A percentile compares a stretch with the other conserved stretches of the same genome.
phyloP scores from a whole-genome alignment of 2,329 filamentous ascomycete genomes.

The Aspergillus fructus region DNA sequence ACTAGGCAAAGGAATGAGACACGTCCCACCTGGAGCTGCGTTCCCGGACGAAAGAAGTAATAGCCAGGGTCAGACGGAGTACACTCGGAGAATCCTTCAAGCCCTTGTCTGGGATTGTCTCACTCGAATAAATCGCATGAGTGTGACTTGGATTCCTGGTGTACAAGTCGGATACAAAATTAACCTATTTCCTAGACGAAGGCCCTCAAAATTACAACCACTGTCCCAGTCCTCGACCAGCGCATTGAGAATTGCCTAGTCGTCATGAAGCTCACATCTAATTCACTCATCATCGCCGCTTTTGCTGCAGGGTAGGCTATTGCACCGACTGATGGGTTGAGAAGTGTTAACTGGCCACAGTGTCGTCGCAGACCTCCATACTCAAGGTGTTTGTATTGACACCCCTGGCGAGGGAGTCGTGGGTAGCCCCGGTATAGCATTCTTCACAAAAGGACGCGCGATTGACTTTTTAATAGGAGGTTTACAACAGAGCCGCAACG shows the following conservation, averaged over 20 bases:
- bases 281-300: not conserved
- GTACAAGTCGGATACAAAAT: no score
- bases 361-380: slow-evolving; percentile 17
- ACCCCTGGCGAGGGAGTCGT: slow-evolving; percentile 14
- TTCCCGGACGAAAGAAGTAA: no score
- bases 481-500: slow-evolving; percentile 17
- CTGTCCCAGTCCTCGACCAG: not conserved
- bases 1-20: no score
- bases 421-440: not conserved
- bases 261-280: not conserved
- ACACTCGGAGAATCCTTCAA: no score
- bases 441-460: not conserved
- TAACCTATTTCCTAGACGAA: no score
- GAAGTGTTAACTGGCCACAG: slow-evolving; percentile 5
- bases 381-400: slow-evolving; percentile 15
- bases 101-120: no score
- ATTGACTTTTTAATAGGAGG: slow-evolving; percentile 7
- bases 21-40: no score
- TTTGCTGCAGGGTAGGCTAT: not conserved
- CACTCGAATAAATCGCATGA: no score
- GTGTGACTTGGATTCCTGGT: no score
- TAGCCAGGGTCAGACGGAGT: no score
- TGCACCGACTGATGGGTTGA: not conserved
- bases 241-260: not conserved
- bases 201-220: not conserved